phyloP scores from a whole-genome alignment of 2,329 filamentous ascomycete species.

The Anthostomella pinea region DNA sequence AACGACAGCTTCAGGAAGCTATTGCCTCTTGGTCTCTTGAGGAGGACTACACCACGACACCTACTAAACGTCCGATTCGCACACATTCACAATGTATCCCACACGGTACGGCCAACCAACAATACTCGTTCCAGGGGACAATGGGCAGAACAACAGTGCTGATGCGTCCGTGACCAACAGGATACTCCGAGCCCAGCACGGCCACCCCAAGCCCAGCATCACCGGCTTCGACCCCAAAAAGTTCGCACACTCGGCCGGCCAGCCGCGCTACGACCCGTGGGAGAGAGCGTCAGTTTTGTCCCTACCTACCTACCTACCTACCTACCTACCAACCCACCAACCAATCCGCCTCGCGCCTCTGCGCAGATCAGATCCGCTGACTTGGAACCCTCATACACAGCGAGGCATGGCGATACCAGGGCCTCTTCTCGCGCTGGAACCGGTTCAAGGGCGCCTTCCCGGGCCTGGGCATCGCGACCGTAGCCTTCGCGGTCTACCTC shows the following conservation, averaged over 20 bases:
- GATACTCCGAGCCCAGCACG: slow-evolving; percentile 50
- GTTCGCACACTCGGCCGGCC: slow-evolving; percentile 69
- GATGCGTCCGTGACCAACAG: slow-evolving; percentile 30
- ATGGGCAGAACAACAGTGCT: too few relatives aligned
- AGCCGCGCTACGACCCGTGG: slow-evolving; percentile 64
- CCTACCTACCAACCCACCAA: too few relatives aligned
- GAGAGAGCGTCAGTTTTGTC: slow-evolving; percentile 54
- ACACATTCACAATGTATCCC: slow-evolving; percentile 32
- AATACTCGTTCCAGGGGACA: not conserved
- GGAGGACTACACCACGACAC: not conserved
- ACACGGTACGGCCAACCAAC: slow-evolving; percentile 29
- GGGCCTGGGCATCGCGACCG: slow-evolving; percentile 86
- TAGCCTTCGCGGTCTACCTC: slow-evolving; percentile 88
- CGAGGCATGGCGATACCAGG: slow-evolving; percentile 92
- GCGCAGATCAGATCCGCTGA: slow-evolving; percentile 4
- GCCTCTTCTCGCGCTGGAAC: slow-evolving; percentile 83
- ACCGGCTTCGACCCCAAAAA: slow-evolving; percentile 90
- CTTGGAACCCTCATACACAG: slow-evolving; percentile 47
- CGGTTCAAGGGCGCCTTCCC: slow-evolving; percentile 85
- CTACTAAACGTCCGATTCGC: slow-evolving; percentile 3
- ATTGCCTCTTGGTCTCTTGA: too few relatives aligned
- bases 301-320: too few relatives aligned
- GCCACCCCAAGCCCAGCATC: slow-evolving; percentile 63
- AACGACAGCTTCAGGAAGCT: not conserved
- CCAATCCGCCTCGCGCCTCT: not conserved